Percentiles rank a stretch among this genome's conserved stretches.
These are phyloP conservation scores for Suillus occidentalis DNA, from an alignment of 768 basidiomycete genomes.

Conservation along the genomic window DNA sequence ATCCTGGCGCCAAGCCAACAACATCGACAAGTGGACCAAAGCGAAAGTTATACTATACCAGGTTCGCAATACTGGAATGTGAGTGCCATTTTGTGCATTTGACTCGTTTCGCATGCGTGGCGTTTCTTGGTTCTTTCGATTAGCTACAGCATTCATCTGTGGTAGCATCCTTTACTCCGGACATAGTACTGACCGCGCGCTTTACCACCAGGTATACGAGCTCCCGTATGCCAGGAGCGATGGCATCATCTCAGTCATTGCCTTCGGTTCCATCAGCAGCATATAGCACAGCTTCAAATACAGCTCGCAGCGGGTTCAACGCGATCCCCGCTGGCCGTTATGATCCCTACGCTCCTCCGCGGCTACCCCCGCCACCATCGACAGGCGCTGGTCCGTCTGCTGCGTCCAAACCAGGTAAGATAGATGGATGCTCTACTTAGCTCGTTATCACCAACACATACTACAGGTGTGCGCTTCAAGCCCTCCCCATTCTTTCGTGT, in stretches of 20 bases:
- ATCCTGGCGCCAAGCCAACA: slow-evolving; percentile 54
- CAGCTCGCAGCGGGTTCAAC: slow-evolving; percentile 20
- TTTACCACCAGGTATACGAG: slow-evolving; percentile 28
- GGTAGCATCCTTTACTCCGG: slow-evolving; percentile 5
- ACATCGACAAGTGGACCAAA: slow-evolving; percentile 66
- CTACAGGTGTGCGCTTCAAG: slow-evolving; percentile 70
- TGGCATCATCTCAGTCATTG: slow-evolving; percentile 23
- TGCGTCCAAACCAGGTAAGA: slow-evolving; percentile 29
- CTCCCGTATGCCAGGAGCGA: slow-evolving; percentile 24
- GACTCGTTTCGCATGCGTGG: slow-evolving; percentile 13
- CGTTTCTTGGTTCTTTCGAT: neutral
- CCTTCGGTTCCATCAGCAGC: slow-evolving; percentile 21
- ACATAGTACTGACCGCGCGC: slow-evolving; percentile 15
- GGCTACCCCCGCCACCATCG: slow-evolving; percentile 39
- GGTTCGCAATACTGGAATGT: slow-evolving; percentile 67
- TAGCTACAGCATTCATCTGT: slow-evolving; percentile 11
- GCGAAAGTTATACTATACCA: slow-evolving; percentile 67
- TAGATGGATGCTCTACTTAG: slow-evolving; percentile 14
- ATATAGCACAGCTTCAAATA: slow-evolving; percentile 19
- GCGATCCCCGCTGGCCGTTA: slow-evolving; percentile 45
- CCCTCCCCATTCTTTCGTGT: slow-evolving; percentile 75
- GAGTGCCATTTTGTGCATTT: slow-evolving; percentile 37
- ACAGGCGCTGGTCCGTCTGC: slow-evolving; percentile 36
- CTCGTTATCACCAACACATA: slow-evolving; percentile 14
- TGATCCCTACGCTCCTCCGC: slow-evolving; percentile 67